These are phyloP conservation scores for Saccharomycopsis oosterbeekiorum DNA, from an alignment of 805 yeast genomes.

Conservation along the genomic window DNA sequence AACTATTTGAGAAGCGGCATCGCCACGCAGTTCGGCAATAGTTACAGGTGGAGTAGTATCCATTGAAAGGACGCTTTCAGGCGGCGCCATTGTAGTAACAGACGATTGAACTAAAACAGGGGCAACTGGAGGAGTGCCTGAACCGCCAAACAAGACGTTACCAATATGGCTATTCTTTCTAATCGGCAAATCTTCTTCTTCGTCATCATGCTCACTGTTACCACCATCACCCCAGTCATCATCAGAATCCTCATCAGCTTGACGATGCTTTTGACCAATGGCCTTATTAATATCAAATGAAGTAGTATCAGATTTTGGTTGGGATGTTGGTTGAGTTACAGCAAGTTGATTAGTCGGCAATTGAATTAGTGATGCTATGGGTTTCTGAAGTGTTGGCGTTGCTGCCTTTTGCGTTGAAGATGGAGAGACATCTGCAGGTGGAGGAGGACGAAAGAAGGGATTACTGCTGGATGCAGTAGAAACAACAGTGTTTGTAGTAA, in stretches of 20 bases:
- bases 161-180: conserved; percentile 14
- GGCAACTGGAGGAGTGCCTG: background rate
- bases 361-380: background rate
- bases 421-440: background rate
- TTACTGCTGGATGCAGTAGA: conserved; percentile 3
- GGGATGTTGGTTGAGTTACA: background rate
- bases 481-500: background rate
- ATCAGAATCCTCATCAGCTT: conserved; percentile 7
- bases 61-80: background rate
- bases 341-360: conserved; percentile 1
- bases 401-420: background rate
- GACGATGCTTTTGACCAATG: conserved; percentile 9
- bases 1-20: background rate
- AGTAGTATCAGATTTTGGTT: background rate
- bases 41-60: background rate
- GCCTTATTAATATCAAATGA: conserved; percentile 15
- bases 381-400: background rate
- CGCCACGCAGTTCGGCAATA: background rate
- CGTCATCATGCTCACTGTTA: conserved; percentile 11
- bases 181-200: conserved; percentile 18
- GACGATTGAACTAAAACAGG: background rate
- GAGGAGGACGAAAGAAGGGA: conserved; percentile 10
- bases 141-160: conserved; percentile 15
- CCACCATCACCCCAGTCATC: conserved; percentile 19
- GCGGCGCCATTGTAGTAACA: background rate